Evolutionary conservation across 2,329 filamentous ascomycete genomes (phyloP).

Genomic region (Penicillium sp.): DNA sequence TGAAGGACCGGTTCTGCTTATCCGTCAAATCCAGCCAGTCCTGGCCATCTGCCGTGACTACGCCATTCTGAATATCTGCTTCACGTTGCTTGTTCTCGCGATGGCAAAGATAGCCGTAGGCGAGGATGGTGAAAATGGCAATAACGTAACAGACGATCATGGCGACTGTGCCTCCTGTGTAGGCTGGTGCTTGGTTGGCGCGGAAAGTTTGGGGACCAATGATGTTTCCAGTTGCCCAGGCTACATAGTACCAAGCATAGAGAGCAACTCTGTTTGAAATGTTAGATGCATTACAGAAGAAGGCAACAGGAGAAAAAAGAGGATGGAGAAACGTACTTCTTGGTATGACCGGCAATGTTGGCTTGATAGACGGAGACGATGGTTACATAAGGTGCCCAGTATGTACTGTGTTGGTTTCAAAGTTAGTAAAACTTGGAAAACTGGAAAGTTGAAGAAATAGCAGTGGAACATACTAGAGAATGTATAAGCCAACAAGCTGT

Average conservation of each 20-base stretch:
- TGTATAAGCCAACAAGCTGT: constrained; percentile 2
- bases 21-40: constrained; percentile 12
- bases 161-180: constrained; percentile 4
- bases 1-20: constrained; percentile 3
- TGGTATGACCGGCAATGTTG: constrained; percentile 8
- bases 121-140: background rate
- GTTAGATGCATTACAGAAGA: background rate
- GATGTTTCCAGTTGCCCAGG: constrained; percentile 7
- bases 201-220: constrained; percentile 10
- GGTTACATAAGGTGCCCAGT: constrained; percentile 10
- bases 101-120: constrained; percentile 3
- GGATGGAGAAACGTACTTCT: constrained; percentile 5
- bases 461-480: background rate
- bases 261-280: constrained; percentile 1
- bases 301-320: background rate
- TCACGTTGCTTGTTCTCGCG: constrained; percentile 1
- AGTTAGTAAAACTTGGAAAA: background rate
- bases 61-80: constrained; percentile 6
- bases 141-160: constrained; percentile 10
- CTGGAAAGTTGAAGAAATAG: background rate
- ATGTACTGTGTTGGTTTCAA: background rate
- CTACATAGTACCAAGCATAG: constrained; percentile 8
- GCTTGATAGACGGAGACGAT: constrained; percentile 9
- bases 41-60: constrained; percentile 2
- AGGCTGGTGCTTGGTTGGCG: background rate